These are phyloP conservation scores for Raffaelea ambrosiae DNA, from an alignment of 2,329 filamentous ascomycete species.

Conservation along the genomic window DNA sequence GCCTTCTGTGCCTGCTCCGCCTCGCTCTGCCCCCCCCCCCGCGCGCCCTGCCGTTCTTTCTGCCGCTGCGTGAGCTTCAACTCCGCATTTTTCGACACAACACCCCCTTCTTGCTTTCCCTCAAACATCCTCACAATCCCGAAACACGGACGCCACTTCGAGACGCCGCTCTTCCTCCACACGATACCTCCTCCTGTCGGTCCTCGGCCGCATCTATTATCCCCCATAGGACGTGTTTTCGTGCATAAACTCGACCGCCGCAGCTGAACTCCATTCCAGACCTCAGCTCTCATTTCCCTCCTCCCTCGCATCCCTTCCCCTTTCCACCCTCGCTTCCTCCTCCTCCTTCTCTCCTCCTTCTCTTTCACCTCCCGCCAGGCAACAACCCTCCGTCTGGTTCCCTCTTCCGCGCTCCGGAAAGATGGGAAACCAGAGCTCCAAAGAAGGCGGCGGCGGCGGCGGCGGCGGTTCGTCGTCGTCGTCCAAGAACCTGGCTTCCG, in stretches of 20 bases:
- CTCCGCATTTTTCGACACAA: not conserved
- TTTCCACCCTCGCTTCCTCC: not conserved
- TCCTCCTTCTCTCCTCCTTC: not conserved
- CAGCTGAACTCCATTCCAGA: not conserved
- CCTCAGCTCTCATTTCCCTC: conserved; percentile 9
- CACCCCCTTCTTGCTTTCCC: conserved; percentile 9
- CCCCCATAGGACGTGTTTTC: conserved; percentile 34
- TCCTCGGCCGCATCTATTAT: conserved; percentile 41
- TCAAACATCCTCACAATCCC: conserved; percentile 23
- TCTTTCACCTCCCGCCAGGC: conserved; percentile 5
- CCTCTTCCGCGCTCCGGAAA: conserved; percentile 14
- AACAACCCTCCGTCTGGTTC: not conserved
- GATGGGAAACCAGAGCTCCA: conserved; percentile 73
- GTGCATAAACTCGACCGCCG: not conserved
- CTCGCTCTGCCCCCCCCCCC: no score
- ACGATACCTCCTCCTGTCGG: conserved; percentile 34
- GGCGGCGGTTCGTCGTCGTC: conserved; percentile 26
- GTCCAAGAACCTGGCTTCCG: conserved; percentile 43
- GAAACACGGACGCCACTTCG: conserved; percentile 43
- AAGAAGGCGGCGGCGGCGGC: conserved; percentile 39
- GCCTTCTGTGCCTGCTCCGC: no score
- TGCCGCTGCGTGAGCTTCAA: not conserved
- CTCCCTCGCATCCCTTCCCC: not conserved
- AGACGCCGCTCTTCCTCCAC: conserved; percentile 34
- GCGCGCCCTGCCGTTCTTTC: not conserved